Evolutionary conservation across 805 yeast genomes (phyloP), one percentile per base, ranked within the genome.

Genomic region (Cephaloascus albidus): DNA sequence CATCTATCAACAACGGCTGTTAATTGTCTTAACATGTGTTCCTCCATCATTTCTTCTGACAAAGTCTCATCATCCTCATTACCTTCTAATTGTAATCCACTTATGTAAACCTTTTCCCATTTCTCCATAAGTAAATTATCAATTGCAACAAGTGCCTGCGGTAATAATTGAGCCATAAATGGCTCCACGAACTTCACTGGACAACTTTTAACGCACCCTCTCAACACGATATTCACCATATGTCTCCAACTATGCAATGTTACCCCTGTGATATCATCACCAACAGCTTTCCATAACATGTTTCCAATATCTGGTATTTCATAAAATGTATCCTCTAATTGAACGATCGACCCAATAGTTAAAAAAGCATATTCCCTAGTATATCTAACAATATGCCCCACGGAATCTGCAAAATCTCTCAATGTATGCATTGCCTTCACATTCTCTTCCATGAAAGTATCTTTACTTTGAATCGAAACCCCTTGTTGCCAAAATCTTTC

Each of bases 401-500:
- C 95, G 12, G 95, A 84, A 56, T 94, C 97, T 0, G 98, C 97
- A 68, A 93, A 93, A 61, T 93, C 98, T 47, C 97, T 74, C 42
- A 93, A 63, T 0, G 98, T 89, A 46, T 84, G 83, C 68, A 93
- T 86, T 0, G 98, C 97, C 54, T 84, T 87, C 42, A 86, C 95
- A 51, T 81, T 88, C 54, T 93, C 97, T 54, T 85, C 95, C 45
- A 93, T 81, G 49, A 93, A 94, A 27, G 93, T 88, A 55, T 93
- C 97, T 51, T 86, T 83, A 2, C 95, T 80, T 60, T 93, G 95
- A 42, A 85, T 84, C 1, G 96, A 85, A 18, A 95, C 94, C 15
- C 98, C 98, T 44, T 88, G 95, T 54, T 94, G 97, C 99, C 99
- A 93, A 57, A 93, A 93, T 51, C 97, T 70, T 63, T 93, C 99